Evolutionary conservation across 1,284 basidiomycete genomes (phyloP).

Genomic region (Pyrrhoderma lamaoense): DNA sequence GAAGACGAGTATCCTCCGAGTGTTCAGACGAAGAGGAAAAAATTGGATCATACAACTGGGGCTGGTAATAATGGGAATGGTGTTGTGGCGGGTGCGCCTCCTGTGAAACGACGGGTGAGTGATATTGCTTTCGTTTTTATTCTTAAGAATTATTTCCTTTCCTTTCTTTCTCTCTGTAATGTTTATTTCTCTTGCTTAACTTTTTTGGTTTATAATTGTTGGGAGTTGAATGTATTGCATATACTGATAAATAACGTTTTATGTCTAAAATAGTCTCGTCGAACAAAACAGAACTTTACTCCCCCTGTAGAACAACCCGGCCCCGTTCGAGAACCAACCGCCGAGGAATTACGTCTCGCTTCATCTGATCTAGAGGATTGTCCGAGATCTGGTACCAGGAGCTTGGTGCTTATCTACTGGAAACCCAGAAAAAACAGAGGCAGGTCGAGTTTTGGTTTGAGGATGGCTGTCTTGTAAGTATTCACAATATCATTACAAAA

Average conservation of each 20-base stretch:
- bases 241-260: not conserved
- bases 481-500: not conserved
- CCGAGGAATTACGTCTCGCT: conserved; percentile 40
- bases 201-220: too few relatives aligned
- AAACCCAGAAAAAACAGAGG: conserved; percentile 63
- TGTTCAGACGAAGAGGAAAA: too few relatives aligned
- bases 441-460: conserved; percentile 68
- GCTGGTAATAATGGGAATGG: too few relatives aligned
- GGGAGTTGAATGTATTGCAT: not conserved
- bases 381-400: conserved; percentile 65
- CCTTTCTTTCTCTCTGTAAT: too few relatives aligned
- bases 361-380: conserved; percentile 75
- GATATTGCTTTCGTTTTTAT: too few relatives aligned
- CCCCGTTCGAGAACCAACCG: conserved; percentile 29
- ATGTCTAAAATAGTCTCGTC: not conserved
- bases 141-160: too few relatives aligned
- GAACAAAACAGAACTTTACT: conserved; percentile 25
- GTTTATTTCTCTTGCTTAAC: too few relatives aligned
- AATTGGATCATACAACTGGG: too few relatives aligned
- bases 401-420: conserved; percentile 56
- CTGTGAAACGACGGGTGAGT: too few relatives aligned
- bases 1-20: too few relatives aligned
- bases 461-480: conserved; percentile 48
- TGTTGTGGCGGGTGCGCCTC: too few relatives aligned
- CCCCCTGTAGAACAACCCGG: conserved; percentile 25